Percentiles rank a stretch among this genome's conserved stretches.
Evolutionary conservation across 2,329 filamentous ascomycete species (phyloP).

Genomic region (Escovopsis sp.): DNA sequence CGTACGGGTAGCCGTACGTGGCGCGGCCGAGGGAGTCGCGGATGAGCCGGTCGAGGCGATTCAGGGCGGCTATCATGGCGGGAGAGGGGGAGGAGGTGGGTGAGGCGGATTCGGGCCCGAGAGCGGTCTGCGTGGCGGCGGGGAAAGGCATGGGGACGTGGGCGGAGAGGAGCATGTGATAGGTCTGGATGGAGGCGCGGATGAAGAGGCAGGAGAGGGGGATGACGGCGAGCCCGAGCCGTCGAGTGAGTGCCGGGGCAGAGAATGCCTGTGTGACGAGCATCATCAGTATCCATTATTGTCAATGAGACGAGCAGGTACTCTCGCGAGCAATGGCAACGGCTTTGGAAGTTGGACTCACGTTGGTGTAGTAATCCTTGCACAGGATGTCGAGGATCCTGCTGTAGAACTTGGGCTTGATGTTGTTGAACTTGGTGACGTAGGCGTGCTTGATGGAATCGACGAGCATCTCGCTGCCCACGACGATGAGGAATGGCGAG

Average conservation of each 20-base stretch:
- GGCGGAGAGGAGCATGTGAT: conserved; percentile 92
- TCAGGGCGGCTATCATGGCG: conserved; percentile 60
- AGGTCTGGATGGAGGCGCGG: conserved; percentile 84
- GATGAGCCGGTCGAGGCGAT: conserved; percentile 61
- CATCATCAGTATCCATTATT: neutral
- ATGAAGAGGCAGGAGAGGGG: conserved; percentile 92
- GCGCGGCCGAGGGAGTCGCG: conserved; percentile 62
- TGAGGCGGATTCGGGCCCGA: conserved; percentile 46
- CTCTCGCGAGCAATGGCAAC: neutral
- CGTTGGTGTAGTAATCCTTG: conserved; percentile 95
- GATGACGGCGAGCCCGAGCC: conserved; percentile 80
- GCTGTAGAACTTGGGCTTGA: conserved; percentile 76
- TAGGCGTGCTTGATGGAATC: conserved; percentile 97
- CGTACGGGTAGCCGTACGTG: conserved; percentile 45
- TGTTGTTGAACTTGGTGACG: conserved; percentile 97
- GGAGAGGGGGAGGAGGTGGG: conserved; percentile 53
- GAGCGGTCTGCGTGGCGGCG: conserved; percentile 47
- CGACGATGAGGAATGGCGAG: conserved; percentile 81
- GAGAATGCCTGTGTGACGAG: conserved; percentile 54
- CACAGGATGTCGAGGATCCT: conserved; percentile 85
- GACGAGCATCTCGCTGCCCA: conserved; percentile 92
- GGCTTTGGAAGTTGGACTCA: no score
- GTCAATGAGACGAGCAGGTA: neutral
- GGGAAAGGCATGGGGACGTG: conserved; percentile 62
- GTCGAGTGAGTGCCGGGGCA: conserved; percentile 75